These are phyloP conservation scores for Rutstroemia sp. DNA, from an alignment of 2,329 filamentous ascomycete genomes.

Conservation along the genomic window DNA sequence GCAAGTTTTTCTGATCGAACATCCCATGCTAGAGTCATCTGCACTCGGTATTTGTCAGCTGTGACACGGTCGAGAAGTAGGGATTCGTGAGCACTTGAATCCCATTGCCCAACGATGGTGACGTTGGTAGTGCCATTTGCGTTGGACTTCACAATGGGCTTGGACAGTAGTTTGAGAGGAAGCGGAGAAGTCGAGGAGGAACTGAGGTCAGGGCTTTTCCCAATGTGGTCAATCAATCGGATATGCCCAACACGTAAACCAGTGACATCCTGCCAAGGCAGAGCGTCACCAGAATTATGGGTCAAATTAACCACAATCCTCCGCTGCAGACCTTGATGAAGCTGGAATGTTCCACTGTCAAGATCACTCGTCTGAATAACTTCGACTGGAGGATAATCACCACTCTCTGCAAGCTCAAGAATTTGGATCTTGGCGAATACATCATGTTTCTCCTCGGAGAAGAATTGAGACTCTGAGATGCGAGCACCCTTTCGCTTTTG, in stretches of 20 bases:
- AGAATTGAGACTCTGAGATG: slow-evolving; percentile 87
- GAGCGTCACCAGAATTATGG: slow-evolving; percentile 78
- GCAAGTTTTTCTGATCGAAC: slow-evolving; percentile 74
- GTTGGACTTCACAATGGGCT: slow-evolving; percentile 75
- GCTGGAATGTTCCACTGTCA: slow-evolving; percentile 85
- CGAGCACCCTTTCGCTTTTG: slow-evolving; percentile 49
- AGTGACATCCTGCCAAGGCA: slow-evolving; percentile 82
- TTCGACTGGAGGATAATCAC: slow-evolving; percentile 86
- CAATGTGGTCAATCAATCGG: slow-evolving; percentile 74
- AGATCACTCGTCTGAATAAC: slow-evolving; percentile 79
- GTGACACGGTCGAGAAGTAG: slow-evolving; percentile 90
- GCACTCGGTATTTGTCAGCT: slow-evolving; percentile 85
- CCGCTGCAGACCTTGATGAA: slow-evolving; percentile 90
- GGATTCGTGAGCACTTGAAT: slow-evolving; percentile 87
- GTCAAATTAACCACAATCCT: slow-evolving; percentile 83
- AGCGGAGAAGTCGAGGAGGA: slow-evolving; percentile 62
- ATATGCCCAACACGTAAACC: slow-evolving; percentile 73
- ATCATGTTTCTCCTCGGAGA: slow-evolving; percentile 87
- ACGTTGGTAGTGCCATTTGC: slow-evolving; percentile 85
- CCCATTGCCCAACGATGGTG: slow-evolving; percentile 88
- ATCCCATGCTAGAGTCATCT: slow-evolving; percentile 82
- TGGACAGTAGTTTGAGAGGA: slow-evolving; percentile 65
- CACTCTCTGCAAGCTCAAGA: slow-evolving; percentile 83
- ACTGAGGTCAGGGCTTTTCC: slow-evolving; percentile 75
- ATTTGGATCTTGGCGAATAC: slow-evolving; percentile 83